Evolutionary conservation across 1,284 basidiomycete genomes (phyloP), one percentile per base, ranked within the genome.

Genomic region (Heliocybe sulcata): DNA sequence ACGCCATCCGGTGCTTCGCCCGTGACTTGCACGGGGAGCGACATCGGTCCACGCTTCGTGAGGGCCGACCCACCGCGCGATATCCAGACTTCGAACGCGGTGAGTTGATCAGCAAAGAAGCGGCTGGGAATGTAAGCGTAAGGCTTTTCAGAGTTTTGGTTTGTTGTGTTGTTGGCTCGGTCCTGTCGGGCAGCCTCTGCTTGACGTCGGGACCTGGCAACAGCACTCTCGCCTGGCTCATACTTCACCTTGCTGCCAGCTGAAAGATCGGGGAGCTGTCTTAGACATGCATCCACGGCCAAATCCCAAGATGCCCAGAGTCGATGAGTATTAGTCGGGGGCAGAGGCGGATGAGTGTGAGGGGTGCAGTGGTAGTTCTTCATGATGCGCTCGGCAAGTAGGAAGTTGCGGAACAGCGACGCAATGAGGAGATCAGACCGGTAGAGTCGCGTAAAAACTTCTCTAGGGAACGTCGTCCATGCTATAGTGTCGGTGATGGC

Each of bases 401-500:
- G 80, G 74, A 97, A 99, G 65, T 98, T 98, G 48, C 96, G 87
- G 74, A 98, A 98, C 1, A 99, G 77, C 4, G 94, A 96, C 0
- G 97, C 96, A 50, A 99, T 94, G 54, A 98, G 83, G 54, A 99
- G 81, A 67, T 99, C 96, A 57, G 95, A 97, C 50, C 97, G 83
- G 71, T 98, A 99, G 29, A 99, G 76, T 35, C 93, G 83, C 45
- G 94, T 94, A 72, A 99, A 99, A 11, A 94, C 83, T 53, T 96
- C 92, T 52, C 90, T 83, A 20, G 94, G 91, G 65, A 99, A 94
- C 0, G 94, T 93, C 11, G 95, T 94, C 96, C 97, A 99, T 12
- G 97, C 97, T 60, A 99, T 98, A 8, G 96, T 98, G 71, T 99
- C 96, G 16, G 96, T 99, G 60, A 99, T 94, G 42, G 96, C 94